These are phyloP conservation scores for Coemansia sp. DNA, from an alignment of 192 early-diverging fungal genomes.

Conservation along the genomic window DNA sequence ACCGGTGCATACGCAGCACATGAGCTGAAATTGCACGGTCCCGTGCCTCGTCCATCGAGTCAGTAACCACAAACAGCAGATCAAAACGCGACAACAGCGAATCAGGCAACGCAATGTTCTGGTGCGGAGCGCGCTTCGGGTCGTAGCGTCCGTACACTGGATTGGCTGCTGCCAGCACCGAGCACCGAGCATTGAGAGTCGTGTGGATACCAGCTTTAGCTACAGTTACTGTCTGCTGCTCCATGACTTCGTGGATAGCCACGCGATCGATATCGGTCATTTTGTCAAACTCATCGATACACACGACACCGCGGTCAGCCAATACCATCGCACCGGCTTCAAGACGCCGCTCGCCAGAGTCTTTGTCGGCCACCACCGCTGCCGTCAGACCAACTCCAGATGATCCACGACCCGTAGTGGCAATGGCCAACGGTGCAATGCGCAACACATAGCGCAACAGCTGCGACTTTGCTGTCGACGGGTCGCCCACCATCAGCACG, in stretches of 20 bases:
- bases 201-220: slow-evolving; percentile 99
- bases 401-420: slow-evolving; percentile 94
- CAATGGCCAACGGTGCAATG: slow-evolving; percentile 93
- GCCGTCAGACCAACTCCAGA: slow-evolving; percentile 98
- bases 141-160: slow-evolving; percentile 91
- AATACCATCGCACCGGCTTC: slow-evolving; percentile 99
- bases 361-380: slow-evolving; percentile 92
- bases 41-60: slow-evolving; percentile 80
- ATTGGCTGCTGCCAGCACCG: slow-evolving; percentile 96
- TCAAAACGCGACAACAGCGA: slow-evolving; percentile 97
- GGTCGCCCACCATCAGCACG: slow-evolving; percentile 97
- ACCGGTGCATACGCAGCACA: slow-evolving; percentile 93
- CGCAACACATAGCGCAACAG: slow-evolving; percentile 93
- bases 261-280: slow-evolving; percentile 97
- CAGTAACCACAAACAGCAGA: slow-evolving; percentile 93
- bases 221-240: slow-evolving; percentile 98
- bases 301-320: slow-evolving; percentile 94
- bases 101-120: slow-evolving; percentile 95
- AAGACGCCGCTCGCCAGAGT: slow-evolving; percentile 88
- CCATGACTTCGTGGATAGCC: slow-evolving; percentile 99
- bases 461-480: slow-evolving; percentile 99
- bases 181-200: slow-evolving; percentile 93
- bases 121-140: slow-evolving; percentile 78
- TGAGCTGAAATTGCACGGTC: slow-evolving; percentile 91
- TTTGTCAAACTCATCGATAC: slow-evolving; percentile 99